Evolutionary conservation across 1,284 basidiomycete species (phyloP).

Genomic region (Malassezia pachydermatis): DNA sequence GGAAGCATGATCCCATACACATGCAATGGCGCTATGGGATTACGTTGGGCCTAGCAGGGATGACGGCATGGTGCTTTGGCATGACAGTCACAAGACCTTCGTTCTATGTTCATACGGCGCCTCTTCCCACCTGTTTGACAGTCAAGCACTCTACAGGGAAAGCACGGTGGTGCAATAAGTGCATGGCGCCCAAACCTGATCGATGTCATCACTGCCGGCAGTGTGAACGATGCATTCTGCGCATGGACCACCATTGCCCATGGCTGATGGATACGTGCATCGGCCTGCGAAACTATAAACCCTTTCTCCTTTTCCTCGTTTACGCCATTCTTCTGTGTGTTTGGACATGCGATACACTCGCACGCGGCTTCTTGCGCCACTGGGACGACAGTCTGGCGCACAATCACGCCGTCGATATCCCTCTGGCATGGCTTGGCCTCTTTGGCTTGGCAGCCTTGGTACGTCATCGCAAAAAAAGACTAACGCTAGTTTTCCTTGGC

Average conservation of each 20-base stretch:
- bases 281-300: conserved; percentile 63
- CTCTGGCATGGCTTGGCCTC: conserved; percentile 46
- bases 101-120: background rate
- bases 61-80: conserved; percentile 7
- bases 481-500: conserved; percentile 16
- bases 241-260: conserved; percentile 62
- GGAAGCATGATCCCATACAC: background rate
- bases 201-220: conserved; percentile 65
- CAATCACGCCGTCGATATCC: conserved; percentile 25
- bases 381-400: background rate
- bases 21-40: background rate
- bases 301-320: conserved; percentile 76
- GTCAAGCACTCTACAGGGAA: conserved; percentile 32
- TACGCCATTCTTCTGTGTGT: conserved; percentile 4
- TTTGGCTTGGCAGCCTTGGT: conserved; percentile 13
- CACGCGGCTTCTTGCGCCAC: background rate
- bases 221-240: conserved; percentile 63
- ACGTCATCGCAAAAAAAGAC: background rate
- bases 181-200: conserved; percentile 57
- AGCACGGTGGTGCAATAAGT: conserved; percentile 42
- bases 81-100: conserved; percentile 1
- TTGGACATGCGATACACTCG: conserved; percentile 2
- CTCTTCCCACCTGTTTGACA: conserved; percentile 10
- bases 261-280: conserved; percentile 68
- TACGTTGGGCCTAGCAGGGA: background rate